Evolutionary conservation across 2,329 filamentous ascomycete species (phyloP), one percentile per base, ranked within the genome.

Genomic region (Xenosphaeropsis pyriputrescens): DNA sequence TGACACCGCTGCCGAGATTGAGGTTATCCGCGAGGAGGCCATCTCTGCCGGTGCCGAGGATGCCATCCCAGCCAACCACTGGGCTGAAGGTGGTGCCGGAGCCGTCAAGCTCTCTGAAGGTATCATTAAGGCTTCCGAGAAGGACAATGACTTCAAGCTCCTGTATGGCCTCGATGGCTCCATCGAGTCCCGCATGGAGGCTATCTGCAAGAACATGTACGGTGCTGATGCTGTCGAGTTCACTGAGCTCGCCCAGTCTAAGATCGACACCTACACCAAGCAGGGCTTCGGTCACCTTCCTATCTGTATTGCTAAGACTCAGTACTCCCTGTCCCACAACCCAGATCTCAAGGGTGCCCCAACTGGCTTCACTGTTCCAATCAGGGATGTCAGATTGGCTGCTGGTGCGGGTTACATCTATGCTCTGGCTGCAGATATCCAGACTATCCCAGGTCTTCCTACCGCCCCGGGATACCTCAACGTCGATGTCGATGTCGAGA

Each of bases 291-390:
- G 81, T 16, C 85, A 94, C 59, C 66, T 98, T 46, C 91, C 91
- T 29, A 94, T 96, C 54, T 98, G 91, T 59, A 75, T 96, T 47
- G 91, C 91, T 44, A 98, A 98, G 77, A 98, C 91, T 12, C 91
- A 98, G 61, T 98, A 98, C 66, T 93, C 85, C 26, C 70, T 98
- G 35, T 91, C 82, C 41, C 89, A 96, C 60, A 86, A 98, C 57
- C 81, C 89, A 2, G 77, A 83, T 9, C 70, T 96, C 50, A 98
- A 98, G 72, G 91, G 91, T 44, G 91, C 91, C 7, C 91, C 91
- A 17, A 84, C 79, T 4, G 91, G 89, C 41, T 98, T 96, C 61
- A 93, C 85, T 0, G 77, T 98, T 5, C 91, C 91, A 2, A 94
- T 98, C 50, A 70, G 89, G 42, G 91, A 98, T 55, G 89, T 98